Evolutionary conservation across 2,329 filamentous ascomycete species (phyloP).

Genomic region (Botrytis elliptica): DNA sequence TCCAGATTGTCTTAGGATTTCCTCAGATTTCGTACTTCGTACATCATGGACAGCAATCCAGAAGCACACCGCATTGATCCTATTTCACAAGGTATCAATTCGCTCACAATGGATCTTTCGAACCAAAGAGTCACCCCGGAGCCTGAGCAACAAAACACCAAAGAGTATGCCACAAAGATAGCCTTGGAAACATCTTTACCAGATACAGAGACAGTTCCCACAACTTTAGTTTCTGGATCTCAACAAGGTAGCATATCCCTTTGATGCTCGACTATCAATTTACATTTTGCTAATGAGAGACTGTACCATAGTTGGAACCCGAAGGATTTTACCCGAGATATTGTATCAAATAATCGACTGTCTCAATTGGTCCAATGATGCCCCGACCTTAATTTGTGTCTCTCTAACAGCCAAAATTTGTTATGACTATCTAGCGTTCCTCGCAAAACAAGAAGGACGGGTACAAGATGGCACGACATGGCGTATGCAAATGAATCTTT

Average conservation of each 20-base stretch:
- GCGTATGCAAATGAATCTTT: not conserved
- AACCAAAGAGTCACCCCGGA: not conserved
- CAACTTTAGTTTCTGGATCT: not conserved
- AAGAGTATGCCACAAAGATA: not conserved
- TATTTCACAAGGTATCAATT: not conserved
- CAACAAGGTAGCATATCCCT: not conserved
- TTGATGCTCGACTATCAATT: not conserved
- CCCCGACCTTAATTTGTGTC: not conserved
- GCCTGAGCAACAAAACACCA: not conserved
- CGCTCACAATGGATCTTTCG: not conserved
- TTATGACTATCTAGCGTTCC: too few relatives aligned
- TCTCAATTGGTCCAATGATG: not conserved
- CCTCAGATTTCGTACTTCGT: not conserved
- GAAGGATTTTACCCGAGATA: not conserved
- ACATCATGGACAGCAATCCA: not conserved
- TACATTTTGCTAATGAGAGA: not conserved
- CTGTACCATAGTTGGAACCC: not conserved
- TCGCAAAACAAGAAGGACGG: too few relatives aligned
- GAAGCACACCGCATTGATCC: not conserved
- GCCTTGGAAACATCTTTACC: not conserved
- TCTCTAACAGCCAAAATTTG: not conserved
- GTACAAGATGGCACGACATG: too few relatives aligned
- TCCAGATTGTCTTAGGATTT: rapidly evolving
- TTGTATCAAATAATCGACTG: not conserved
- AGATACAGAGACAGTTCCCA: not conserved